Percentiles rank a stretch among this genome's conserved stretches.
These are phyloP conservation scores for Rhinocladiella mackenziei DNA, from an alignment of 2,329 filamentous ascomycete species.

Conservation along the genomic window DNA sequence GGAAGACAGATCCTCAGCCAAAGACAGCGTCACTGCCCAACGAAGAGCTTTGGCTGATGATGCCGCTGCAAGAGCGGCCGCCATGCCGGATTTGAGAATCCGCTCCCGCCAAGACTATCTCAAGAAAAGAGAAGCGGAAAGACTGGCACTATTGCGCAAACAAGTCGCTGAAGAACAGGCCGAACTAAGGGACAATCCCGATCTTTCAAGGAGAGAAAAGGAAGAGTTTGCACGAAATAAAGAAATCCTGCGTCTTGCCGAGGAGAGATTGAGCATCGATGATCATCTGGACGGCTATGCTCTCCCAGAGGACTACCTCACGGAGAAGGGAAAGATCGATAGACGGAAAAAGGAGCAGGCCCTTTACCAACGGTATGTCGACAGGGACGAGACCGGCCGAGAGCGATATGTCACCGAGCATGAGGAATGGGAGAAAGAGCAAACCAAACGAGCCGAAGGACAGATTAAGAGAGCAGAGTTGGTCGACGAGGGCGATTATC, in stretches of 20 bases:
- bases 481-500: conserved; percentile 77
- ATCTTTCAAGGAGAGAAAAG: conserved; percentile 72
- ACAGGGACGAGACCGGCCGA: conserved; percentile 78
- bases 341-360: conserved; percentile 82
- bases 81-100: conserved; percentile 75
- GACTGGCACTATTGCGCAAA: conserved; percentile 77
- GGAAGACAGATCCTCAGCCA: conserved; percentile 55
- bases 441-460: conserved; percentile 79
- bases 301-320: conserved; percentile 93
- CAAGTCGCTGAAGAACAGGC: conserved; percentile 86
- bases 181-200: conserved; percentile 71
- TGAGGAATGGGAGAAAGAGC: conserved; percentile 92
- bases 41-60: conserved; percentile 64
- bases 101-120: conserved; percentile 88
- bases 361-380: conserved; percentile 84
- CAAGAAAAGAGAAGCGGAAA: conserved; percentile 84
- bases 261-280: conserved; percentile 82
- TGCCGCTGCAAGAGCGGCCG: conserved; percentile 61
- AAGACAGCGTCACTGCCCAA: conserved; percentile 56
- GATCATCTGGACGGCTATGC: conserved; percentile 89
- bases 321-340: conserved; percentile 85
- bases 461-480: conserved; percentile 73
- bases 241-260: conserved; percentile 73
- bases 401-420: conserved; percentile 90
- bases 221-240: conserved; percentile 85